Evolutionary conservation across 768 basidiomycete species (phyloP), one percentile per base, ranked within the genome.

Genomic region (Trametes cingulata): DNA sequence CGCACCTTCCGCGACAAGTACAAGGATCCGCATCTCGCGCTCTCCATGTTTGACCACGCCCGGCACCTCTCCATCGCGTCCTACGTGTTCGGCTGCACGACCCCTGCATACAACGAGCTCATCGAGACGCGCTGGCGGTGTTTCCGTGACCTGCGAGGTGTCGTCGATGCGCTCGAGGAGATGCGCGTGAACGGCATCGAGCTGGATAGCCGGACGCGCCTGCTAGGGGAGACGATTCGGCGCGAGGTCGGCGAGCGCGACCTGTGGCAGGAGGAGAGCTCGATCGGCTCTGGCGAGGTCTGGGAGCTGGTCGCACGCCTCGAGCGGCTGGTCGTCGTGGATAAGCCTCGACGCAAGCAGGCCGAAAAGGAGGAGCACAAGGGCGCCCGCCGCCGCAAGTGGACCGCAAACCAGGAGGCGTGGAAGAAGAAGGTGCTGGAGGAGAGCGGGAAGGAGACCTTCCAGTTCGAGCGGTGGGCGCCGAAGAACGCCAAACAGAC

Each of bases 11-110:
- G 95, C 22, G 88, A 87, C 66, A 87, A 84, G 51, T 94, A 90
- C 72, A 73, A 73, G 17, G 87, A 94, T 60, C 93, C 95, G 1
- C 81, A 93, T 67, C 80, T 93, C 25, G 87, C 94, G 1, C 81
- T 98, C 17, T 80, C 87, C 19, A 80, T 96, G 24, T 98, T 97
- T 76, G 78, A 87, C 50, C 82, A 94, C 71, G 90, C 93, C 0
- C 83, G 86, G 40, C 81, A 81, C 40, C 81, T 86, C 3, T 92
- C 90, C 1, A 82, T 88, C 49, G 79, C 86, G 4, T 93, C 90
- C 5, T 98, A 92, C 72, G 88, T 95, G 29, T 87, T 88, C 67
- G 95, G 95, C 2, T 98, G 95, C 73, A 89, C 91, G 10, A 90
- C 94, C 0, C 80, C 80, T 10, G 90, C 88, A 0, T 97, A 96